These are phyloP conservation scores for Sporothrix luriei DNA, from an alignment of 2,329 filamentous ascomycete species.

Conservation along the genomic window DNA sequence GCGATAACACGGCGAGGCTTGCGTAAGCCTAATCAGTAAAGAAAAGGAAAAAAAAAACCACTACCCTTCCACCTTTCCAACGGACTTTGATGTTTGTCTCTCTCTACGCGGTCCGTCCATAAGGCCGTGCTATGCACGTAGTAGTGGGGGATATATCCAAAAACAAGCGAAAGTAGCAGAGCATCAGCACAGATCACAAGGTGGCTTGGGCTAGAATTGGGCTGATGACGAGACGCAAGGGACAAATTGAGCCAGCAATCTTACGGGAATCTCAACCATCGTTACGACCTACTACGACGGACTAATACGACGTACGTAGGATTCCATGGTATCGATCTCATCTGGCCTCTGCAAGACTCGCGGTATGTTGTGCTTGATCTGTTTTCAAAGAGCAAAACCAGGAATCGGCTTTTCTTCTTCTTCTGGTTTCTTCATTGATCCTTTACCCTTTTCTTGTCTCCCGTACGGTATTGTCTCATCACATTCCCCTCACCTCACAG, in stretches of 20 bases:
- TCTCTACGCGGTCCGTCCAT: constrained; percentile 15
- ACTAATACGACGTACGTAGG: too few species aligned
- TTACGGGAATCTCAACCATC: not conserved
- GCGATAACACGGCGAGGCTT: constrained; percentile 10
- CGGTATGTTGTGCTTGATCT: not conserved
- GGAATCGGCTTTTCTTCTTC: not conserved
- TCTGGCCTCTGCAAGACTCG: not conserved
- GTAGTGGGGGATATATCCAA: not conserved
- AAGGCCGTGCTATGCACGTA: constrained; percentile 9
- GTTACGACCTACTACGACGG: too few species aligned
- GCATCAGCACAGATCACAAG: not conserved
- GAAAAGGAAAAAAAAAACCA: too few species aligned
- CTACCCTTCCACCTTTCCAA: not conserved
- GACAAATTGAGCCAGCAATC: not conserved
- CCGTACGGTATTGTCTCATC: not conserved
- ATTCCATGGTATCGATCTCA: not conserved
- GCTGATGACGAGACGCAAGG: not conserved
- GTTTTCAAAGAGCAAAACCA: not conserved
- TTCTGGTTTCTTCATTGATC: not conserved
- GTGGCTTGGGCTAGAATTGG: not conserved
- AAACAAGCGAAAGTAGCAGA: too few species aligned
- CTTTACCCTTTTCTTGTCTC: not conserved
- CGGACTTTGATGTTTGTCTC: not conserved
- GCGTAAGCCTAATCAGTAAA: constrained; percentile 10
- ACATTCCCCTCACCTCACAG: not conserved